phyloP scores from a whole-genome alignment of 768 basidiomycete species.

The Leccinum rimulosum region DNA sequence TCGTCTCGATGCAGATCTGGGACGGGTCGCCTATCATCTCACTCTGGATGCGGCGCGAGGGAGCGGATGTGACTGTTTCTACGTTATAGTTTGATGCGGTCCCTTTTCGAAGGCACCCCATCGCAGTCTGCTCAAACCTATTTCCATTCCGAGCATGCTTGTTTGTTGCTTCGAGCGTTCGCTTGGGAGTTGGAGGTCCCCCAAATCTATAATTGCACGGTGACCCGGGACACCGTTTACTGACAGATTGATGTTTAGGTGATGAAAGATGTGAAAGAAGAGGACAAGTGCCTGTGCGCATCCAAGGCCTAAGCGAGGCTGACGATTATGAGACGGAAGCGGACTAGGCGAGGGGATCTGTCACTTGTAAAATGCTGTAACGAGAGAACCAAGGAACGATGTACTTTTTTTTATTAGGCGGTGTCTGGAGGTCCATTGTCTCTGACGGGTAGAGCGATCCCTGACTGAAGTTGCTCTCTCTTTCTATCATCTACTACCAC shows the following conservation, averaged over 20 bases:
- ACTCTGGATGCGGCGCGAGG: constrained; percentile 3
- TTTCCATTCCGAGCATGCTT: constrained; percentile 13
- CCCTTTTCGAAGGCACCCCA: constrained; percentile 36
- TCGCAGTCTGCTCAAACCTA: constrained; percentile 24
- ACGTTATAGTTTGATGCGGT: constrained; percentile 34
- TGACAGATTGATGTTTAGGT: constrained; percentile 37
- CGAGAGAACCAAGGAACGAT: constrained; percentile 15
- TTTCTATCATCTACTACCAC: constrained; percentile 22
- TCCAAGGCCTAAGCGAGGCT: constrained; percentile 17
- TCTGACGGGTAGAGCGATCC: constrained; percentile 9
- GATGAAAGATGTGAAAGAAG: constrained; percentile 48
- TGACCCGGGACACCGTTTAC: constrained; percentile 27
- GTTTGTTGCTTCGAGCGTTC: constrained; percentile 14
- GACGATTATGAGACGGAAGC: constrained; percentile 2
- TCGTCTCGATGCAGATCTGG: constrained; percentile 17
- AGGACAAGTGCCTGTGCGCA: constrained; percentile 45
- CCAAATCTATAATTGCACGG: constrained; percentile 25
- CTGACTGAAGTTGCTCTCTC: constrained; percentile 6
- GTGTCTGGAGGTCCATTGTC: constrained; percentile 29
- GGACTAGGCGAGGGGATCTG: constrained; percentile 10
- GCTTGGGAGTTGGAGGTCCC: constrained; percentile 22
- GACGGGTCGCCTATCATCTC: constrained; percentile 12
- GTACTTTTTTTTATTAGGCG: constrained; percentile 18
- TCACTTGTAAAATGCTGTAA: constrained; percentile 9
- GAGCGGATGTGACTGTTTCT: constrained; percentile 17